Evolutionary conservation across 2,329 filamentous ascomycete genomes (phyloP).

Genomic region (Nannizzia gypsea): DNA sequence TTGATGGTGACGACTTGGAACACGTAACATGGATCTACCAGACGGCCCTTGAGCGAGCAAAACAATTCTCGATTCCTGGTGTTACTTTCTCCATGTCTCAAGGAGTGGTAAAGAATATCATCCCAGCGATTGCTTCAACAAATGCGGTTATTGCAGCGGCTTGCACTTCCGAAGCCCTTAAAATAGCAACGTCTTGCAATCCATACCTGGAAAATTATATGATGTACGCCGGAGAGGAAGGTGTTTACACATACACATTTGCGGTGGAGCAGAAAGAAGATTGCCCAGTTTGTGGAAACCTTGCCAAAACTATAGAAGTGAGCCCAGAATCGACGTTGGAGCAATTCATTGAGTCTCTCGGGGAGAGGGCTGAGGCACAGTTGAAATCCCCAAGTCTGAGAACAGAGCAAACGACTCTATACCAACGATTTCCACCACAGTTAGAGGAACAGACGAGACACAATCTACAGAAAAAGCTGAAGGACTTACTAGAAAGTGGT

Average conservation of each 20-base stretch:
- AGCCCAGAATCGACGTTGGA: constrained; percentile 61
- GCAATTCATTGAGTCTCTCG: constrained; percentile 75
- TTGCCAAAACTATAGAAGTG: constrained; percentile 62
- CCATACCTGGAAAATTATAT: constrained; percentile 88
- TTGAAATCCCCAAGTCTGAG: constrained; percentile 86
- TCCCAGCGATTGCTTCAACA: constrained; percentile 92
- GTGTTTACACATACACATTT: constrained; percentile 96
- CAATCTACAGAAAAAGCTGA: constrained; percentile 68
- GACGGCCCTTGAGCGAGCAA: constrained; percentile 66
- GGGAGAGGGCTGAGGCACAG: constrained; percentile 74
- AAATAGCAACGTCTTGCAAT: constrained; percentile 73
- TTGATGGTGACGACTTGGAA: constrained; percentile 92
- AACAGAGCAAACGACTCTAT: constrained; percentile 69
- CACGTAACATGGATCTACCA: constrained; percentile 96
- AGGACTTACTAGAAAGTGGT: constrained; percentile 64
- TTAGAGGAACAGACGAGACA: constrained; percentile 73
- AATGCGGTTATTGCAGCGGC: constrained; percentile 93
- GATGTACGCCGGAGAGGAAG: constrained; percentile 97
- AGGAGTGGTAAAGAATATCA: constrained; percentile 98
- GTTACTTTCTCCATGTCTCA: constrained; percentile 94
- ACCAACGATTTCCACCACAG: constrained; percentile 72
- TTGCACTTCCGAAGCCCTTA: constrained; percentile 94
- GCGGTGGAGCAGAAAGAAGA: constrained; percentile 87
- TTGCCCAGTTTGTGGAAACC: constrained; percentile 83
- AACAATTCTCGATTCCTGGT: constrained; percentile 80